Evolutionary conservation across 495 filamentous ascomycete species (phyloP), one percentile per base, ranked within the genome.

Genomic region (Xylaria sp.): DNA sequence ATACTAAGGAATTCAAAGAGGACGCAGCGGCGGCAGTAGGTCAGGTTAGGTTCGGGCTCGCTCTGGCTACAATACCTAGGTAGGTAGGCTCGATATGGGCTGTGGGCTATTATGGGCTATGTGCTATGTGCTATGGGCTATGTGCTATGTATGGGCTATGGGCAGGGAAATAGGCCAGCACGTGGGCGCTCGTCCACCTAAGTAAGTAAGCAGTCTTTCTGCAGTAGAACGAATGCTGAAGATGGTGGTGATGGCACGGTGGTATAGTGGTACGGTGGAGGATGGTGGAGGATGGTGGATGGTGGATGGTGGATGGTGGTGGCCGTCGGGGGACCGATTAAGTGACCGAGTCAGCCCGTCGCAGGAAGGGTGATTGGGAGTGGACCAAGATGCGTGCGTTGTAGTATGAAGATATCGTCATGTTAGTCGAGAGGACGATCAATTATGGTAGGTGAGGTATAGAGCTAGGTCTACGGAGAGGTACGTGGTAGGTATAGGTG

Each of bases 311-410:
- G 50, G 50, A 29, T 48, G 52, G 44, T 63, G 58, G 50, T 26
- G 58, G 24, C n/a, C 33, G 33, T 21, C 31, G 17, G 68, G 33
- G 24, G 48, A 33, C 33, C 5, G 59, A 31, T 63, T 70, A 44
- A 63, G 59, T 63, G 46, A 70, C 48, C 58, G 68, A 70, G 68
- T 70, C 68, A 70, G 68, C 68, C 68, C 61, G 67, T 70, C 46
- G 33, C 58, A 63, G 37, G 35, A 53, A 70, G 43, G 31, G 57
- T 63, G 33, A 63, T 63, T 63, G 68, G 58, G 21, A 37, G 43
- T 52, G 48, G 58, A 46, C 41, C 58, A 53, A 43, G 44, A 63
- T 70, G 29, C 41, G 46, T 70, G 46, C 46, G 55, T 62, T 53
- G 57, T 69, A 29, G 29, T 24, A 63, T 70, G 68, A 70, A 63